These are phyloP conservation scores for Cyclospora cayetanensis DNA, from an alignment of 169 alveolate genomes.

Conservation along the genomic window DNA sequence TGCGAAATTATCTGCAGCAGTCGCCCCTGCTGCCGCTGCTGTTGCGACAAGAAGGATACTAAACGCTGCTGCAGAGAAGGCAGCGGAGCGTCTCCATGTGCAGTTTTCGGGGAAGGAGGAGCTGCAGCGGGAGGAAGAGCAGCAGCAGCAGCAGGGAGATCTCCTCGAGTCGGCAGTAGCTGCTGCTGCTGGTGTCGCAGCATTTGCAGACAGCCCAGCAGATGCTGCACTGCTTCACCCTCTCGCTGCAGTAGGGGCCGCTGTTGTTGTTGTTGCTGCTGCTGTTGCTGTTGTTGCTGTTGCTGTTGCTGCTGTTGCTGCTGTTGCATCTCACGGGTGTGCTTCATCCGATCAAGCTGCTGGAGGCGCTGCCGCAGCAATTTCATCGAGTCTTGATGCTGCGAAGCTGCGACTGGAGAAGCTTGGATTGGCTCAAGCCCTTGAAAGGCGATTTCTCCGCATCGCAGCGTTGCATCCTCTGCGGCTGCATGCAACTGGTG, in stretches of 20 bases:
- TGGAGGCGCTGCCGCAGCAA: conserved; percentile 52
- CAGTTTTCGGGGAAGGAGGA: conserved; percentile 27
- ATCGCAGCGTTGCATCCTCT: background rate
- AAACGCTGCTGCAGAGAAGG: conserved; percentile 58
- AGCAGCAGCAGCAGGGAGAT: background rate
- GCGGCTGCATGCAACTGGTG: conserved; percentile 30
- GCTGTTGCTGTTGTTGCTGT: background rate
- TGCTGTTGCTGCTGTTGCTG: conserved; percentile 28
- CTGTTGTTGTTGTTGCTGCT: conserved; percentile 42
- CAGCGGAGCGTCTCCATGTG: background rate
- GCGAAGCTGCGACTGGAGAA: conserved; percentile 11
- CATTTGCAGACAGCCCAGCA: conserved; percentile 26
- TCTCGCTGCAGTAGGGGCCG: conserved; percentile 61
- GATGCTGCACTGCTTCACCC: conserved; percentile 56
- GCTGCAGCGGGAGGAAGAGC: background rate
- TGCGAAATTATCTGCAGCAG: conserved; percentile 51
- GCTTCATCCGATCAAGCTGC: conserved; percentile 48
- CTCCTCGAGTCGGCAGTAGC: conserved; percentile 29
- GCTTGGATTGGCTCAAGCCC: conserved; percentile 4
- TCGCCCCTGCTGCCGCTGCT: conserved; percentile 68
- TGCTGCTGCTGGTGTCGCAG: conserved; percentile 56
- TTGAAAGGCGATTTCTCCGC: background rate
- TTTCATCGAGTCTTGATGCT: background rate
- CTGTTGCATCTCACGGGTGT: background rate
- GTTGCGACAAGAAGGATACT: conserved; percentile 37